Base-by-base conservation (phyloP, 192 early-diverging fungal species). In the Entophlyctis luteolus region DNA sequence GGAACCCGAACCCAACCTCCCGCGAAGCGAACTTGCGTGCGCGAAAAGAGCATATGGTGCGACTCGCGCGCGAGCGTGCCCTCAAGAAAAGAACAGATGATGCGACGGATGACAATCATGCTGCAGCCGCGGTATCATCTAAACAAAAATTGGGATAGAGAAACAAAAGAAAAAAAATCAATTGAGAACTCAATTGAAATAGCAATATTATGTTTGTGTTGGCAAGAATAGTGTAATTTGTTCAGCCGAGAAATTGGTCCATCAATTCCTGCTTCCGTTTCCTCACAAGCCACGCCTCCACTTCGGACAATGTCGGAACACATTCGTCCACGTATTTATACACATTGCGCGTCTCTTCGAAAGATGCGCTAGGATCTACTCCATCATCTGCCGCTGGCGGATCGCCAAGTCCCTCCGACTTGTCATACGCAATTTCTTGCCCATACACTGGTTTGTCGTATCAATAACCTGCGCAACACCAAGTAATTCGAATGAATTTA, bases 271-370 rank as follows among this genome's bases (percentile, higher is more conserved):
- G 86, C 76, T 85, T 88, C 70, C 87, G 68, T 66, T 87, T 81
- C 59, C 83, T 70, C 23, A 93, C 84, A 27, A 93, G 71, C 70
- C 85, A 91, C 45, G 78, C 83, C 59, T 90, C 91, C 12, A 93
- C 80, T 47, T 93, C 89, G 38, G 88, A 78, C 70, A 88, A 83
- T 25, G 78, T 77, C 1, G 90, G 89, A n/a, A 92, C 83, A 36
- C 69, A 54, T 39, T 66, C 63, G 39, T 66, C 63, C 48, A 66
- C 73, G 47, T 75, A 57, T 27, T 56, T 66, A 22, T 72, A 55
- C 45, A 63, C 45, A 49, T 42, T 72, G 39, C 47, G 56, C 27
- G 39, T 45, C 38, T 53, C 69, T 20, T 67, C 59, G 42, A 67
- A 49, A 20, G 23, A 12, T 20, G 70, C 66, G 18, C 76, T 42